A percentile compares a stretch with the other conserved stretches of the same genome.
phyloP scores from a whole-genome alignment of 768 basidiomycete genomes.

The Saitozyma sp. region DNA sequence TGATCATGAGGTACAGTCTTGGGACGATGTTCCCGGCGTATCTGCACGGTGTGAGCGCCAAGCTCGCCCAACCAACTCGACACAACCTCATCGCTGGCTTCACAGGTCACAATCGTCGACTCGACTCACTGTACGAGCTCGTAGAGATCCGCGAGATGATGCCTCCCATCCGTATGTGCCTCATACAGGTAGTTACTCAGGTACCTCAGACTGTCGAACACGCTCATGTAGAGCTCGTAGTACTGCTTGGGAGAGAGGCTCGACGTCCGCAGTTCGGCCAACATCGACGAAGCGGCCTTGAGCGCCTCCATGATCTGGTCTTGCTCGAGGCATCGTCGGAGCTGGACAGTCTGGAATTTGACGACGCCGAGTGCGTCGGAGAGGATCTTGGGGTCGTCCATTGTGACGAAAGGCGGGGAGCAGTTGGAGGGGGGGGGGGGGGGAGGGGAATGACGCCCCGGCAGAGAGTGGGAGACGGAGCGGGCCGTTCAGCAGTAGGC shows the following conservation, averaged over 20 bases:
- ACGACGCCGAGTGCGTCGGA: slow-evolving; percentile 46
- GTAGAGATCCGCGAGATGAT: slow-evolving; percentile 97
- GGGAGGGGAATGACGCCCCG: too few relatives aligned
- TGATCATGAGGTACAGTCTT: slow-evolving; percentile 84
- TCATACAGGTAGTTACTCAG: slow-evolving; percentile 91
- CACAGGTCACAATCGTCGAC: too few relatives aligned
- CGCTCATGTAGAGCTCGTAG: slow-evolving; percentile 98
- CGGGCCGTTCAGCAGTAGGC: too few relatives aligned
- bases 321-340: slow-evolving; percentile 88
- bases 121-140: slow-evolving; percentile 91
- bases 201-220: slow-evolving; percentile 93
- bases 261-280: slow-evolving; percentile 90
- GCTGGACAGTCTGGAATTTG: slow-evolving; percentile 74
- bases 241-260: slow-evolving; percentile 90
- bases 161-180: slow-evolving; percentile 83
- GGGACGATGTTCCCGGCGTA: slow-evolving; percentile 51
- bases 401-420: slow-evolving; percentile 9
- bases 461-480: too few relatives aligned
- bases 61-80: background rate
- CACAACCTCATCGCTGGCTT: slow-evolving; percentile 3
- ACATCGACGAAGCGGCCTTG: slow-evolving; percentile 95
- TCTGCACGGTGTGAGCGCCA: slow-evolving; percentile 9
- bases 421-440: too few relatives aligned
- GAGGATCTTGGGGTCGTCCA: slow-evolving; percentile 52
- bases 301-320: slow-evolving; percentile 99